Evolutionary conservation across 345 rosid species (phyloP), one percentile per base, ranked within the genome.

Genomic region (Limnanthes douglasii): DNA sequence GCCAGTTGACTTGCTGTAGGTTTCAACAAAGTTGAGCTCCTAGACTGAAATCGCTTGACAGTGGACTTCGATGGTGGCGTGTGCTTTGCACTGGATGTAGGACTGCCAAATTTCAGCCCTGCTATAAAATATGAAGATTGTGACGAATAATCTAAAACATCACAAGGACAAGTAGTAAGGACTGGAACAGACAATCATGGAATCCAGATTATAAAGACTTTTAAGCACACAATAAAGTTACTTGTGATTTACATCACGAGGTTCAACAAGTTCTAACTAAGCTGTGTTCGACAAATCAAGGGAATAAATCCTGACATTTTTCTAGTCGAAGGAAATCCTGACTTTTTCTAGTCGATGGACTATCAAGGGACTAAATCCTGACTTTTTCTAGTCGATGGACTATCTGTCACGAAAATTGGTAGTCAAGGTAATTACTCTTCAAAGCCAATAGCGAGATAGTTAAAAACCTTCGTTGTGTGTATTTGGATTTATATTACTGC

Each of bases 11-110:
- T 77, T 57, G 80, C 79, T 21, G 98, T 90, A 39, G 94, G 94
- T 57, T 71, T 90, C 96, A 90, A 80, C 51, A 84, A 70, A 48
- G 94, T 84, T 49, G 98, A 90, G 65, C 63, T 60, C 64, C 92
- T 73, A 3, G 79, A 39, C 9, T n/a, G 49, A 39, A 45, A 26
- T 27, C 63, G 46, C 60, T 68, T 79, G 25, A 22, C 43, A 11
- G 48, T 30, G 10, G 68, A 55, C 61, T 61, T 66, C 25, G 55
- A 31, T 51, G 48, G 63, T 34, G 55, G 26, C 39, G 58, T 77
- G 8, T 47, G 51, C 50, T 49, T 70, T 48, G 57, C 65, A 39
- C 31, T 35, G 16, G 60, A 46, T 11, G 36, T 50, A 12, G 45
- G 56, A 65, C 47, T 54, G 38, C 46, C 52, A 56, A 43, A 37